phyloP scores from a whole-genome alignment of 805 yeast species.

The Wickerhamiella shivajii region DNA sequence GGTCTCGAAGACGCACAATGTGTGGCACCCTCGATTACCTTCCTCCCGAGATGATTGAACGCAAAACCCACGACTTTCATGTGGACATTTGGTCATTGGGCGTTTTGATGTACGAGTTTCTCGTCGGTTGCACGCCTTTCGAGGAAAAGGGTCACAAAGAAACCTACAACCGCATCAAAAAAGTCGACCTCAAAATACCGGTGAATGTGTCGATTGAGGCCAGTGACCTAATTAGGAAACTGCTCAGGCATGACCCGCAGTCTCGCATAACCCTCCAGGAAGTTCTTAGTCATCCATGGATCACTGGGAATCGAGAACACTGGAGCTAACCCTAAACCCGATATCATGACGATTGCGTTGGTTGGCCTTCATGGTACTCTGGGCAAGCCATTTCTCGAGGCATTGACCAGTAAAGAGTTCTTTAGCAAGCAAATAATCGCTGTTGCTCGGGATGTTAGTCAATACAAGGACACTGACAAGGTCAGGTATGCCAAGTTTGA shows the following conservation, averaged over 20 bases:
- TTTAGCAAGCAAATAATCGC: background rate
- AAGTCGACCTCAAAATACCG: conserved; percentile 66
- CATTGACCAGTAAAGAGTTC: conserved; percentile 1
- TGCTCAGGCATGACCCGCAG: conserved; percentile 56
- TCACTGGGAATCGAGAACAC: conserved; percentile 40
- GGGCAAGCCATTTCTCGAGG: background rate
- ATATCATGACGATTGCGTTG: conserved; percentile 4
- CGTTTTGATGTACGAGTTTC: conserved; percentile 65
- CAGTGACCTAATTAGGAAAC: conserved; percentile 46
- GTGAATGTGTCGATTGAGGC: conserved; percentile 57
- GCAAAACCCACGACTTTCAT: conserved; percentile 56
- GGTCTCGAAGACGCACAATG: conserved; percentile 53
- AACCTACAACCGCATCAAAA: conserved; percentile 68
- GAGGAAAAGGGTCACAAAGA: conserved; percentile 58
- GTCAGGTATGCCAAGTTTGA: background rate
- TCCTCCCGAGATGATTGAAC: conserved; percentile 90
- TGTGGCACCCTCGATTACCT: conserved; percentile 92
- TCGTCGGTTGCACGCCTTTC: conserved; percentile 85
- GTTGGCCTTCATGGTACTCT: conserved; percentile 1
- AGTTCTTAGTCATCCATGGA: conserved; percentile 75
- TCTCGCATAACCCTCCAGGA: conserved; percentile 47
- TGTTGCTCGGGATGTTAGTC: background rate
- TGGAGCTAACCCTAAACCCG: no score
- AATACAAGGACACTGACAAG: background rate
- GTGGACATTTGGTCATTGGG: conserved; percentile 95